A percentile compares a stretch with the other conserved stretches of the same genome.
Evolutionary conservation across 495 filamentous ascomycete genomes (phyloP).

Genomic region (Hamigera avellanea): DNA sequence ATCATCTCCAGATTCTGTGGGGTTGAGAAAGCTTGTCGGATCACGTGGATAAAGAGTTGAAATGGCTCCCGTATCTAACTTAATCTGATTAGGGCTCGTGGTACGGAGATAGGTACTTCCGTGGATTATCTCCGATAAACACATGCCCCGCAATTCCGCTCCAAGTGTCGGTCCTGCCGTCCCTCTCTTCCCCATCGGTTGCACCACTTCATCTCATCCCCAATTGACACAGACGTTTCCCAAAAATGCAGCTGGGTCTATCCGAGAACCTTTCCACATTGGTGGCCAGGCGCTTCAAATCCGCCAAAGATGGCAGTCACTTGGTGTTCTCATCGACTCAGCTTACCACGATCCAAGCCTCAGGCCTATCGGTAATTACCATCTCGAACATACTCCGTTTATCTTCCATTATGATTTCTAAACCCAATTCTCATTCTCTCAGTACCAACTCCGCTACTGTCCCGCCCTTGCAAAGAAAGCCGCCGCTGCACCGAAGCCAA

Average conservation of each 20-base stretch:
- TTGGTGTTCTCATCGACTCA: constrained; percentile 50
- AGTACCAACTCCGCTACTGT: constrained; percentile 74
- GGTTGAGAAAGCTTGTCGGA: too few relatives aligned
- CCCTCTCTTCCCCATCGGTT: too few relatives aligned
- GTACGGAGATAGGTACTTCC: too few relatives aligned
- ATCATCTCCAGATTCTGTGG: too few relatives aligned
- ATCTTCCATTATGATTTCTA: neutral
- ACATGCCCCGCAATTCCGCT: too few relatives aligned
- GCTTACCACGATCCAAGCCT: constrained; percentile 38
- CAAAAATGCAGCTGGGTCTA: constrained; percentile 27
- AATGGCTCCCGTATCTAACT: too few relatives aligned
- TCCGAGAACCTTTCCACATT: constrained; percentile 37
- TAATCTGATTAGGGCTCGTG: too few relatives aligned
- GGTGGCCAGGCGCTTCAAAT: constrained; percentile 40
- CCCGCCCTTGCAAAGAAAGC: constrained; percentile 67
- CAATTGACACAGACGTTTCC: too few relatives aligned
- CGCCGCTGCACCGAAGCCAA: constrained; percentile 30
- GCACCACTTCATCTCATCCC: too few relatives aligned
- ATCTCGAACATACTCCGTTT: neutral
- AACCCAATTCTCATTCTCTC: constrained; percentile 2
- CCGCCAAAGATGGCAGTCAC: constrained; percentile 40
- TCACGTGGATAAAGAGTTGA: too few relatives aligned
- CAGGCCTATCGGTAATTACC: constrained; percentile 40
- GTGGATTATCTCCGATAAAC: too few relatives aligned
- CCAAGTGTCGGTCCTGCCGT: too few relatives aligned